Percentiles rank a stretch among this genome's conserved stretches.
Evolutionary conservation across 2,329 filamentous ascomycete genomes (phyloP).

Genomic region (Plectosphaerella sp.): DNA sequence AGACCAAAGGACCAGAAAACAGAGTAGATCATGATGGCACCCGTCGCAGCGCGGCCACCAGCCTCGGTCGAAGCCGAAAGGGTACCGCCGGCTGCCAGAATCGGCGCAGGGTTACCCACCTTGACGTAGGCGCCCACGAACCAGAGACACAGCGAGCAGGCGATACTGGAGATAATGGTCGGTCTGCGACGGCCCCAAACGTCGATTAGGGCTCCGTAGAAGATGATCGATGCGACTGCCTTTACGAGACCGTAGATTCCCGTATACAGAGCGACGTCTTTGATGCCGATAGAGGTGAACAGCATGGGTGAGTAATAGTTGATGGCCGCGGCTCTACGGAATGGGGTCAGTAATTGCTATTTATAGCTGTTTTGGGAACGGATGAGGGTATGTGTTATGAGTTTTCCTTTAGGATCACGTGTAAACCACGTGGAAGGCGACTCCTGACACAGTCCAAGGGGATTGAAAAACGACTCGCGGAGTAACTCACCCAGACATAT

Average conservation of each 20-base stretch:
- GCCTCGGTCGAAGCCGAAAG: conserved; percentile 35
- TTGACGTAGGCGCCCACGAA: conserved; percentile 50
- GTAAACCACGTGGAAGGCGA: too few species aligned
- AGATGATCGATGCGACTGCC: conserved; percentile 34
- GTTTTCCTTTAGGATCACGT: too few species aligned
- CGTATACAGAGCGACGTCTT: conserved; percentile 38
- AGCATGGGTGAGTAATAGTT: conserved; percentile 36
- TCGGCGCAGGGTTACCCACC: conserved; percentile 40
- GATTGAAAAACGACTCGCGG: conserved; percentile 12
- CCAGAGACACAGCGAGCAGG: conserved; percentile 44
- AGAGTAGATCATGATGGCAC: conserved; percentile 50
- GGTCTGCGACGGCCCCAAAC: conserved; percentile 32
- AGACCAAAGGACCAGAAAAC: conserved; percentile 44
- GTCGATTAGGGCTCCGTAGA: conserved; percentile 34
- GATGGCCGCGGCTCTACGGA: conserved; percentile 20
- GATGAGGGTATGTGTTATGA: too few species aligned
- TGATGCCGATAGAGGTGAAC: conserved; percentile 39
- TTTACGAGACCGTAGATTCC: conserved; percentile 46
- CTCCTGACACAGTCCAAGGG: too few species aligned
- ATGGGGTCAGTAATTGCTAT: too few species aligned
- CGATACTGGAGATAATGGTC: conserved; percentile 41
- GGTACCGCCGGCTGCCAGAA: conserved; percentile 35
- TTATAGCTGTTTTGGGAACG: too few species aligned
- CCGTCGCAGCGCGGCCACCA: conserved; percentile 48
- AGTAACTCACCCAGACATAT: conserved; percentile 21